Evolutionary conservation across 148 eudicot species (phyloP).

Genomic region (Pharnaceum exiguum): DNA sequence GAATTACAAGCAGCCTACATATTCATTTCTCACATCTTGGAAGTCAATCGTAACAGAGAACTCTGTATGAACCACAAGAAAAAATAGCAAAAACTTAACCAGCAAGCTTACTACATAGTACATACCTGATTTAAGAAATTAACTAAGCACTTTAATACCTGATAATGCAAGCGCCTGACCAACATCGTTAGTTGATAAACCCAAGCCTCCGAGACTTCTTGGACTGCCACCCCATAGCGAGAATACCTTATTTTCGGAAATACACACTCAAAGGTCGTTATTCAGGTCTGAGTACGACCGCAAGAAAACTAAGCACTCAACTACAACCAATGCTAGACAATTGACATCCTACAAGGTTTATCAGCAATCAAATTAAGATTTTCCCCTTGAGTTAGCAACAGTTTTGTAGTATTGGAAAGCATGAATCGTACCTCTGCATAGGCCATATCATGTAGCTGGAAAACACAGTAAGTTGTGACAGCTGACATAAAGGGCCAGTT

Average conservation of each 20-base stretch:
- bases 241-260: constrained; percentile 38
- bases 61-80: too few species aligned
- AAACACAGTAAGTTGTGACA: constrained; percentile 34
- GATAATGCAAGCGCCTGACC: constrained; percentile 65
- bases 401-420: background rate
- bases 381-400: too few species aligned
- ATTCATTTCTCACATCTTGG: too few species aligned
- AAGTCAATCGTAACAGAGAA: too few species aligned
- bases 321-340: too few species aligned
- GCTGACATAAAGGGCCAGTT: constrained; percentile 47
- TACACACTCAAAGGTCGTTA: background rate
- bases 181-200: constrained; percentile 46
- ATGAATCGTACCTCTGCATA: constrained; percentile 30
- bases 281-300: too few species aligned
- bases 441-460: constrained; percentile 52
- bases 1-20: too few species aligned
- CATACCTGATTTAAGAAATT: too few species aligned
- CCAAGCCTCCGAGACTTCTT: constrained; percentile 43
- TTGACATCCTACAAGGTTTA: background rate
- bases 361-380: too few species aligned
- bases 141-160: constrained; percentile 29
- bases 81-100: too few species aligned
- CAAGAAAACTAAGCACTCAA: too few species aligned
- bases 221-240: constrained; percentile 72
- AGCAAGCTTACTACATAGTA: background rate